Evolutionary conservation across 2,329 filamentous ascomycete species (phyloP).

Genomic region (Epichloe coenophiala): DNA sequence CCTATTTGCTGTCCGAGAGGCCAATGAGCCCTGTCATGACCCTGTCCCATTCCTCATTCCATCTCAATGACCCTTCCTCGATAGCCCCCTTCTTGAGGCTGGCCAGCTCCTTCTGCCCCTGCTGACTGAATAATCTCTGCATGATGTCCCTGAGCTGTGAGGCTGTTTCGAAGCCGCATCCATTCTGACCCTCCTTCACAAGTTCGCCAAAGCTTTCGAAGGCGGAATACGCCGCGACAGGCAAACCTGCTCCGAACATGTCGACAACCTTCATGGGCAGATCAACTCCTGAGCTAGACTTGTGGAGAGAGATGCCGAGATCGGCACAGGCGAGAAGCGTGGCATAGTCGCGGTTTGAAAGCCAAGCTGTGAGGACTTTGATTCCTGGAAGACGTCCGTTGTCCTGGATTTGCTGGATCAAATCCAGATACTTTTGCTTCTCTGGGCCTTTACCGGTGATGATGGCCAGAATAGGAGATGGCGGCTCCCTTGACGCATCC

Average conservation of each 20-base stretch:
- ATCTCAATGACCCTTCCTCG: constrained; percentile 61
- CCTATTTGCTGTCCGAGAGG: constrained; percentile 15
- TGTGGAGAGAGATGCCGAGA: constrained; percentile 83
- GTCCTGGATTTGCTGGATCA: constrained; percentile 47
- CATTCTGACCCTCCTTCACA: constrained; percentile 78
- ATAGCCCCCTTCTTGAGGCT: constrained; percentile 55
- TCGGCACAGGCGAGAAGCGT: constrained; percentile 72
- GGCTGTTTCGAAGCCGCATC: constrained; percentile 66
- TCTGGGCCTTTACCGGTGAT: constrained; percentile 92
- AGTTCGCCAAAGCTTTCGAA: constrained; percentile 87
- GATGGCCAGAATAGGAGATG: constrained; percentile 65
- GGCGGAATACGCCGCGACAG: constrained; percentile 71
- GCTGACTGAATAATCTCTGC: constrained; percentile 44
- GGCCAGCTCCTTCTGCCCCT: constrained; percentile 39
- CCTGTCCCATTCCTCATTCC: constrained; percentile 87
- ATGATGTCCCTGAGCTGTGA: constrained; percentile 52
- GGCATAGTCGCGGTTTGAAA: constrained; percentile 75
- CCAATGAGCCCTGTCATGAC: constrained; percentile 63
- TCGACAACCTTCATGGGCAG: constrained; percentile 98
- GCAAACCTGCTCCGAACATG: constrained; percentile 92
- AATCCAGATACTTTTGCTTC: constrained; percentile 57
- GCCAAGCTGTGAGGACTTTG: constrained; percentile 68
- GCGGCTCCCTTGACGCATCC: constrained; percentile 25
- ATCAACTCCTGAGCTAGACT: constrained; percentile 86
- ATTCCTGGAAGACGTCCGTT: constrained; percentile 54